Evolutionary conservation across 306 rosid species (phyloP).

Genomic region (peach (Prunus persica)): Prunus_persica_NCBIv2 NC_034010.1:5917001-5917500

Average conservation of each 20-base stretch:
- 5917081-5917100: neutral
- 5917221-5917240: constrained; percentile 1
- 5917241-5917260: neutral
- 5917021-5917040: neutral
- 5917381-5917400: too few relatives aligned
- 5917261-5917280: neutral
- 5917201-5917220: neutral
- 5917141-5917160: neutral
- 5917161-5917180: neutral
- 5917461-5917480: too few relatives aligned
- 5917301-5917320: too few relatives aligned
- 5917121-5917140: neutral
- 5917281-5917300: neutral
- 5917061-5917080: neutral
- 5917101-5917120: neutral
- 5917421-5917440: too few relatives aligned
- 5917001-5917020: neutral
- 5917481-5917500: too few relatives aligned
- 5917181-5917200: neutral
- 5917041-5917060: neutral
- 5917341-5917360: too few relatives aligned
- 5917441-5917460: too few relatives aligned
- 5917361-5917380: too few relatives aligned
- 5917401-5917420: too few relatives aligned
- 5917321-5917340: too few relatives aligned